Base-by-base conservation (phyloP, 306 rosid species). In the Nissolia schottii region DNA sequence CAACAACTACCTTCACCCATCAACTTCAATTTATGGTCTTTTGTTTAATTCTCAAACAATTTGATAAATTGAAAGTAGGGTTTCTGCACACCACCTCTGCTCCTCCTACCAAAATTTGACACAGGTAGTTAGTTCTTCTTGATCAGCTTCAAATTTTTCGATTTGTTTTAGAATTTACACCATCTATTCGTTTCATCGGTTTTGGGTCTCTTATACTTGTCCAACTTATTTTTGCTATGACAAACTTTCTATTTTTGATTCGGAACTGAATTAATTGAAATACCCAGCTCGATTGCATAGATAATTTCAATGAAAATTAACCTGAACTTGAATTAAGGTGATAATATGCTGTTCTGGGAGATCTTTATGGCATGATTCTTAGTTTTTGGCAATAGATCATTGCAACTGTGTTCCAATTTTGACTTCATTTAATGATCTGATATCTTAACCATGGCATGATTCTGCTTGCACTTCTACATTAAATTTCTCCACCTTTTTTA, bases 61-160 rank as follows among this genome's bases (percentile, higher is more conserved):
- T n/a, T 1, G 1, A n/a, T n/a, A 25, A 3, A 64, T 13, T 60
- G 11, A 19, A 79, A 76, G 16, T 79, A 67, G 67, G 53, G 73
- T 64, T 82, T 76, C 13, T 13, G 7, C 67, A 56, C 7, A 51
- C 53, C 27, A 55, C 37, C 76, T 38, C 27, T 51, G 55, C 72
- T 29, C 67, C 68, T 71, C 65, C 71, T 49, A n/a, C 2, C 14
- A 57, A 59, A n/a, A 54, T 71, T 6, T 16, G 25, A 18, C 14
- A 38, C 78, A 64, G 83, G 82, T 84, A 63, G 3, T 61, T 84
- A 63, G 3, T 61, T 61, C 56, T 64, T 31, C 16, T 32, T 65
- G 1, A 29, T 46, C 29, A 67, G 18, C 68, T 73, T 73, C 34
- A 57, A 56, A 20, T 57, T 58, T 35, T 57, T 13, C 19, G 57